Base-by-base conservation (phyloP, 2,329 filamentous ascomycete species). In the Tolypocladium endophyticum region DNA sequence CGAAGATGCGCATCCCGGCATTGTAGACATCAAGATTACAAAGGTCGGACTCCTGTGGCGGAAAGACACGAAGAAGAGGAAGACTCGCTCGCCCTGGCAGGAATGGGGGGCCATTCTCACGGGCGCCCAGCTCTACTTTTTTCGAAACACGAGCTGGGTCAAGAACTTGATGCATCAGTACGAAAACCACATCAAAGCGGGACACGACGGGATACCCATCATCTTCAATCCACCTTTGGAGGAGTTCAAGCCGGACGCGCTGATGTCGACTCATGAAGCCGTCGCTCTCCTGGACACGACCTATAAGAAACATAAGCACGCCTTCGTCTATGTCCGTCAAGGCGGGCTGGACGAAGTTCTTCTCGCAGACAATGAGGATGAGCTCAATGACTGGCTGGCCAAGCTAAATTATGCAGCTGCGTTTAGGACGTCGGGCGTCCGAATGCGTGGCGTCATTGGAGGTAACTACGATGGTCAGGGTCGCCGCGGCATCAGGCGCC, bases 91-190 rank as follows among this genome's bases (percentile, higher is more conserved):
- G 14, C 93, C 94, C 1, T 99, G 94, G 94, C 93, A 97, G 70
- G 94, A 99, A 80, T 99, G 94, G 94, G 94, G 94, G 58, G 94
- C 92, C 30, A 89, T 99, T 61, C 81, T 99, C 36, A 99, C 94
- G 0, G 91, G 93, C n/a, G 95, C 94, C 7, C 93, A 97, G 69
- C 82, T 99, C 9, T 99, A 97, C 72, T 91, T 99, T 73, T 99
- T 97, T 77, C 87, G 90, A 60, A 97, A 97, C 70, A 88, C 91
- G 6, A 81, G 86, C 25, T 99, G 94, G 93, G 86, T 96, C 39
- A 97, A 96, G 73, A 89, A 83, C 61, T 75, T 99, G 64, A 92
- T 97, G 77, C 84, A 89, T 63, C 94, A 99, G 70, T 87, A 93
- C 70, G 92, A 96, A 54, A 79, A 81, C 16, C 90, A 96, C 67